Evolutionary conservation across 2,329 filamentous ascomycete species (phyloP).

Genomic region (Talaromyces piceae): DNA sequence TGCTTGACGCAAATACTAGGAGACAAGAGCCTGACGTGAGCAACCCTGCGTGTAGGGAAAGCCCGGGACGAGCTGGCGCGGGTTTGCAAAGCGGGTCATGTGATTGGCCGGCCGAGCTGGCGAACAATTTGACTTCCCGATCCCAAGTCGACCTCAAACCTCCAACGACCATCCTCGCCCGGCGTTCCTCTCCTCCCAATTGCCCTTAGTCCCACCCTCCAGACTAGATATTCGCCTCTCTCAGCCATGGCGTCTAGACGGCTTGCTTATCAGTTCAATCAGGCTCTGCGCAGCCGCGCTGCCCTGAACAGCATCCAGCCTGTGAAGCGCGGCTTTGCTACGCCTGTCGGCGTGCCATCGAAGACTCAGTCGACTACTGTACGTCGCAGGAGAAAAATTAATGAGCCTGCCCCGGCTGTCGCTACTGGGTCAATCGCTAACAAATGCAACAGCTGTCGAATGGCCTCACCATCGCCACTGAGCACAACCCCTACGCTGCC

Average conservation of each 20-base stretch:
- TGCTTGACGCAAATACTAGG: too few relatives aligned
- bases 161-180: constrained; percentile 22
- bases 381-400: constrained; percentile 28
- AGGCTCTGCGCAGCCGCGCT: constrained; percentile 80
- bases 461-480: constrained; percentile 73
- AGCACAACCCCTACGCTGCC: constrained; percentile 96
- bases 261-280: constrained; percentile 89
- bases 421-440: neutral
- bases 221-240: constrained; percentile 27
- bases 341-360: constrained; percentile 63
- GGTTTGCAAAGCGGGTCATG: constrained; percentile 37
- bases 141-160: constrained; percentile 33
- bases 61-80: constrained; percentile 24
- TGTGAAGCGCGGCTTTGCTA: constrained; percentile 81
- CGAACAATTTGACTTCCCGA: constrained; percentile 42
- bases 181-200: constrained; percentile 43
- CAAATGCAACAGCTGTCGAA: constrained; percentile 20
- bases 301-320: constrained; percentile 71
- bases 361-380: constrained; percentile 95
- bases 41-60: constrained; percentile 7
- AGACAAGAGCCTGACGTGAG: too few relatives aligned
- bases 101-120: constrained; percentile 35
- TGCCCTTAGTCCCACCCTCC: constrained; percentile 34
- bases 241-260: constrained; percentile 84
- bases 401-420: neutral